Base-by-base conservation (phyloP, 441 rosid genomes). In the Mallotus japonicus region DNA sequence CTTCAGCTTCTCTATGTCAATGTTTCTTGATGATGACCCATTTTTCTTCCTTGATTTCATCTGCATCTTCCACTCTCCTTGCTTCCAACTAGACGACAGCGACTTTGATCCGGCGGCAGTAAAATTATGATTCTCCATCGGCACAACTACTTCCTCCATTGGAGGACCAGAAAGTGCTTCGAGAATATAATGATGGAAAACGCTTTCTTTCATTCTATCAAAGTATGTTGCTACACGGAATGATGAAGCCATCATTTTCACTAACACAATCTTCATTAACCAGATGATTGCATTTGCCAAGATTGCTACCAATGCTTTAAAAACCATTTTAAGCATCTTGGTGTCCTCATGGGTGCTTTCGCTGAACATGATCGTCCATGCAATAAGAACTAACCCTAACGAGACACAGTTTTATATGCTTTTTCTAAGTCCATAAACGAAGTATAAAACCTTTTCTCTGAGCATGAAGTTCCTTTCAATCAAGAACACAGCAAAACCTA, bases 371-470 rank as follows among this genome's bases (percentile, higher is more conserved):
- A 80, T 62, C 4, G 49, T 81, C 92, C 92, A 86, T 4, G 87
- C 82, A 69, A 82, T 37, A 16, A 86, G 85, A 54, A 85, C 72
- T 69, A 88, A 54, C 7, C 81, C 76, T 19, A 88, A 66, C 90
- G 87, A 88, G 9, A 78, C 56, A 49, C 81, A 84, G 32, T 81
- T 79, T 53, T 82, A 82, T 32, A 85, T 79, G 72, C 85, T 85
- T 72, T 57, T 79, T 37, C 76, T 82, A 53, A 87, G 60, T 32
- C 91, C 83, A 50, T 71, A 81, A 51, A 84, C 86, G 47, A 87
- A 87, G 72, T 84, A 86, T 24, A 88, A 58, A 61, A 84, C 87
- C 70, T 88, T 88, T 75, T 86, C 83, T 76, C 82, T 84, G 7
- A 85, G 82, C 78, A 83, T 62, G 69, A 77, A 84, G 72, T 83